Base-by-base conservation (phyloP, 2,329 filamentous ascomycete species). In the Diaporthe citri region DNA sequence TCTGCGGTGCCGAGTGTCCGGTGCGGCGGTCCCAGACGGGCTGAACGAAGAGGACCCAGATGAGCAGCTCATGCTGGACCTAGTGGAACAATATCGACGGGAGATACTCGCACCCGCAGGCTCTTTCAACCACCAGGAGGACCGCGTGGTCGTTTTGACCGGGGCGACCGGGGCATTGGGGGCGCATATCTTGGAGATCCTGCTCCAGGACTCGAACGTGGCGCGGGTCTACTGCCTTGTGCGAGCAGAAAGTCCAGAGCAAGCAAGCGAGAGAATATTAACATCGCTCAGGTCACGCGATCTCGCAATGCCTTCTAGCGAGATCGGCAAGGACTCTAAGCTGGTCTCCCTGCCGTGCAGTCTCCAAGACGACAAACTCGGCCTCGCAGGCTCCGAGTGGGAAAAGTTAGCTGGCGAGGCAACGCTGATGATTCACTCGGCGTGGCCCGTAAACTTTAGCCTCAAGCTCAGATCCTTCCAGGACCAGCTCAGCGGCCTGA, bases 361-460 rank as follows among this genome's bases (percentile, higher is more conserved):
- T 56, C 82, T 93, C n/a, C 84, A 85, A 6, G 81, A 88, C 7
- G 36, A 81, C 3, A 79, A 80, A 10, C 85, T 93, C 2, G 90
- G 90, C 2, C 81, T 93, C 2, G 78, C 82, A 4, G 74, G 80
- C 1, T 78, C 82, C 0, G 79, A 82, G 9, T 89, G 89, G 78
- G 74, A 81, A 2, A 75, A 80, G 3, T 79, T 92, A 2, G 82
- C 83, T 0, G 76, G 77, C 4, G 82, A 87, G 73, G 82, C 85
- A 2, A 89, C 88, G 1, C 80, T 86, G 2, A 84, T 88, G 52
- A 85, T 90, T 34, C 88, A 90, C 80, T 84, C 83, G 51, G 87
- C 88, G 7, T 89, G 88, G 88, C 83, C 87, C 7, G 88, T 90
- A 52, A 90, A 90, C 80, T 90, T 90, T 82, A 89, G 87, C 76